phyloP scores from a whole-genome alignment of 306 rosid species.

The Vachellia collinsii region DNA sequence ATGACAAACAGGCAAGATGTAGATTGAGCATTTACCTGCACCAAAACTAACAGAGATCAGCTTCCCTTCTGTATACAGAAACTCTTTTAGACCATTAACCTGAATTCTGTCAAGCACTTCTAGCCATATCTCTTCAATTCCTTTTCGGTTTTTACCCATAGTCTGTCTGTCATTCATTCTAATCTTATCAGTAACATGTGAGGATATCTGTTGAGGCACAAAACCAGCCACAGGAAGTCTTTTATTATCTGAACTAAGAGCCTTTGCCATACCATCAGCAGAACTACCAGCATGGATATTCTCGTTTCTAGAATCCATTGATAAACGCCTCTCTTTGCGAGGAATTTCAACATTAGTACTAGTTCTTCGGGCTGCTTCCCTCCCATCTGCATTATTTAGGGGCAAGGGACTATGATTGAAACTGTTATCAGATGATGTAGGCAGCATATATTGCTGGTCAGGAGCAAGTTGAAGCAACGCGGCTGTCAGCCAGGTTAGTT shows the following conservation, averaged over 20 bases:
- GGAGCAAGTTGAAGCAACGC: constrained; percentile 99
- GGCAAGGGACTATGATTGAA: constrained; percentile 79
- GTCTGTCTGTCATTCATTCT: constrained; percentile 54
- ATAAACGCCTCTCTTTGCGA: constrained; percentile 51
- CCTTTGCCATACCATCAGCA: constrained; percentile 49
- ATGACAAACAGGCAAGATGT: neutral
- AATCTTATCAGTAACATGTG: constrained; percentile 41
- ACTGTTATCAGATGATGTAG: constrained; percentile 83
- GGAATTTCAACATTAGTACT: constrained; percentile 52
- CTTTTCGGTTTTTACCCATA: constrained; percentile 48
- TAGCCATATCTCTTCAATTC: constrained; percentile 86
- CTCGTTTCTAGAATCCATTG: constrained; percentile 54
- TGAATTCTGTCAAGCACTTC: constrained; percentile 84
- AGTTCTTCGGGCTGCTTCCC: constrained; percentile 48
- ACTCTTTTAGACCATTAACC: constrained; percentile 68
- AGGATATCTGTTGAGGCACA: constrained; percentile 56
- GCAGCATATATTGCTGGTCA: constrained; percentile 91
- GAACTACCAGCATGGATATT: constrained; percentile 60
- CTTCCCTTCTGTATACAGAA: constrained; percentile 82
- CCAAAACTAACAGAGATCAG: constrained; percentile 84
- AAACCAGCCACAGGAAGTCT: constrained; percentile 49
- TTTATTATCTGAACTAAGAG: constrained; percentile 57
- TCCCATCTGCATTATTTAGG: constrained; percentile 50
- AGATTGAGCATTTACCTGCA: constrained; percentile 58
- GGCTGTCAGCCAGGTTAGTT: constrained; percentile 95